A percentile compares a stretch with the other conserved stretches of the same genome.
Evolutionary conservation across 805 yeast species (phyloP).

Genomic region (Wickerhamomyces silvicola): DNA sequence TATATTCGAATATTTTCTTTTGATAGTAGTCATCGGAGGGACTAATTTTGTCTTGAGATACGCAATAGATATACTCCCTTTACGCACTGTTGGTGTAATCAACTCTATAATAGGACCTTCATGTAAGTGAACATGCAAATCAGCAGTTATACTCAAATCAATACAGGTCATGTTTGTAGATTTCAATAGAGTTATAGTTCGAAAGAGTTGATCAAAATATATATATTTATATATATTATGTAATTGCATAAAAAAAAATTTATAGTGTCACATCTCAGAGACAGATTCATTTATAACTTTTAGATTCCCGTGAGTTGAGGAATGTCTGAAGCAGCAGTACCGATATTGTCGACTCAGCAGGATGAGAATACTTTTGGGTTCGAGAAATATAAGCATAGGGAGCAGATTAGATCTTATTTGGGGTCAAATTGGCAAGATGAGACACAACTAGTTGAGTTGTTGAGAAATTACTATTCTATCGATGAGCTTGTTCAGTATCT

Average conservation of each 20-base stretch:
- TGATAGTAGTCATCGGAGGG: constrained; percentile 83
- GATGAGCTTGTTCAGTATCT: constrained; percentile 40
- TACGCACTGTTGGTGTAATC: constrained; percentile 81
- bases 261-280: too few relatives aligned
- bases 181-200: too few relatives aligned
- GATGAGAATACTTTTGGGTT: constrained; percentile 51
- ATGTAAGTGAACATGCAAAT: constrained; percentile 93
- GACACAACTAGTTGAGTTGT: constrained; percentile 23
- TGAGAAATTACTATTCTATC: constrained; percentile 51
- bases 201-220: too few relatives aligned
- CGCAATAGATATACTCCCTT: constrained; percentile 88
- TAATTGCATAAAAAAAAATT: too few relatives aligned
- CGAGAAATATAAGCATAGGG: constrained; percentile 31
- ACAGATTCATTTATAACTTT: too few relatives aligned
- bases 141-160: constrained; percentile 70
- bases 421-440: constrained; percentile 21
- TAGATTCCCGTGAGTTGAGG: too few relatives aligned
- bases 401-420: constrained; percentile 24
- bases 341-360: constrained; percentile 69
- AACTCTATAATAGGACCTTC: constrained; percentile 91
- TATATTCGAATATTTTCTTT: constrained; percentile 67
- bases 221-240: too few relatives aligned
- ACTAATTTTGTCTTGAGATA: constrained; percentile 94
- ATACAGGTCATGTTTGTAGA: constrained; percentile 7
- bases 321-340: constrained; percentile 57